A percentile compares a stretch with the other conserved stretches of the same genome.
phyloP scores from a whole-genome alignment of 371 early-diverging fungal genomes.

The Mucor plumbeus region DNA sequence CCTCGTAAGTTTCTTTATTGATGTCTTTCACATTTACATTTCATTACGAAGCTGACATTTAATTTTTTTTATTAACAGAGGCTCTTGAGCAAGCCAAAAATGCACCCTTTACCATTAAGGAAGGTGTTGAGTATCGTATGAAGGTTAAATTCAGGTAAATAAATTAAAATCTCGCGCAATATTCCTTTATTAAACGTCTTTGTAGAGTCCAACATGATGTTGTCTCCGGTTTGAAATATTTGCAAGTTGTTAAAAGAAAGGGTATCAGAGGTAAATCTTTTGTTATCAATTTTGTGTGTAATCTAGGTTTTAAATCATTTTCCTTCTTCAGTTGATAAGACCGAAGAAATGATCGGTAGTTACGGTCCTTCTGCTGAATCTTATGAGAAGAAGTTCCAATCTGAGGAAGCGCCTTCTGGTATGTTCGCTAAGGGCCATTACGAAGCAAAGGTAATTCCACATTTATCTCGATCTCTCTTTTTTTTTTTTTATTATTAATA shows the following conservation, averaged over 20 bases:
- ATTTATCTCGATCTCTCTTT: neutral
- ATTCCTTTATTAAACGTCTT: slow-evolving; percentile 2
- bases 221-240: slow-evolving; percentile 92
- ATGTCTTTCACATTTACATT: neutral
- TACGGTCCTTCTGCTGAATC: slow-evolving; percentile 83
- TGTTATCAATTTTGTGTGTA: neutral
- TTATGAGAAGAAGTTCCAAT: slow-evolving; percentile 85
- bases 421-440: slow-evolving; percentile 92
- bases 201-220: slow-evolving; percentile 91
- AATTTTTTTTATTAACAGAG: slow-evolving; percentile 33
- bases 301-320: neutral
- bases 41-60: slow-evolving; percentile 10
- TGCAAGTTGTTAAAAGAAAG: slow-evolving; percentile 91
- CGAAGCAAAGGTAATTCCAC: slow-evolving; percentile 65
- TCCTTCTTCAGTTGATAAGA: slow-evolving; percentile 76
- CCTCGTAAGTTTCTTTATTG: slow-evolving; percentile 47
- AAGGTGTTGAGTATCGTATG: slow-evolving; percentile 92
- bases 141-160: slow-evolving; percentile 87
- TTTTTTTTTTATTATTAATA: neutral
- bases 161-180: neutral
- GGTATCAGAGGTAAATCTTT: slow-evolving; percentile 75
- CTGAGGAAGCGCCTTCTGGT: slow-evolving; percentile 91
- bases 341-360: slow-evolving; percentile 95
- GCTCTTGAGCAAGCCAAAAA: slow-evolving; percentile 68
- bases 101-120: slow-evolving; percentile 89